Conservation (phyloP, 306 rosid species). For the Quercus parvula region DNA sequence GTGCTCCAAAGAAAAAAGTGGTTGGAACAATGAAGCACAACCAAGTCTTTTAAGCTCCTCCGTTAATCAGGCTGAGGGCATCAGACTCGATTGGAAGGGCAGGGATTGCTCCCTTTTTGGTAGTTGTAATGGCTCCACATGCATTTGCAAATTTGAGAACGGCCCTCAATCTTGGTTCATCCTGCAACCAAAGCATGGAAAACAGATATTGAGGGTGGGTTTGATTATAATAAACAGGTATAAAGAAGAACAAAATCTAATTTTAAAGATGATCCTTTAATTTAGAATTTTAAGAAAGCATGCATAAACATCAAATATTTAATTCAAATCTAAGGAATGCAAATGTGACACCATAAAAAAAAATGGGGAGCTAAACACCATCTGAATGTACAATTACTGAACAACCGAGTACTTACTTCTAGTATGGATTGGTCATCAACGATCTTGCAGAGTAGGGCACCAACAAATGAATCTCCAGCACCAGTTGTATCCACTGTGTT, state of each 20-base stretch:
- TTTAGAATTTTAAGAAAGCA: too few relatives aligned
- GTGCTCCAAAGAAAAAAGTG: background rate
- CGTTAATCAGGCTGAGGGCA: constrained; percentile 43
- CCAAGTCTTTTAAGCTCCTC: constrained; percentile 25
- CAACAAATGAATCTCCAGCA: constrained; percentile 91
- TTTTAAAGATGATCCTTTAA: too few relatives aligned
- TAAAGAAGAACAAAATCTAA: too few relatives aligned
- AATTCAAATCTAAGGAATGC: background rate
- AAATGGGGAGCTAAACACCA: too few relatives aligned
- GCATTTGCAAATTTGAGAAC: constrained; percentile 73
- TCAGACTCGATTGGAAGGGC: constrained; percentile 77
- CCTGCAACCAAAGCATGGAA: constrained; percentile 35
- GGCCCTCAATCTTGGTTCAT: constrained; percentile 58
- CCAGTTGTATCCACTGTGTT: constrained; percentile 85
- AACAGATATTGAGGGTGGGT: background rate
- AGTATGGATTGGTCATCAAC: constrained; percentile 88
- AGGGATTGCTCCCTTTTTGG: constrained; percentile 86
- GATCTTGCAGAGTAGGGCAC: constrained; percentile 69
- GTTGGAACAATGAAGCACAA: background rate
- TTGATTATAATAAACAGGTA: background rate
- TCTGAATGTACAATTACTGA: too few relatives aligned
- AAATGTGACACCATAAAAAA: too few relatives aligned
- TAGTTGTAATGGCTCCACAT: constrained; percentile 92
- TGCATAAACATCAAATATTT: too few relatives aligned
- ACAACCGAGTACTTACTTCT: constrained; percentile 39